Evolutionary conservation across 768 basidiomycete species (phyloP).

Genomic region (Suillus decipiens): DNA sequence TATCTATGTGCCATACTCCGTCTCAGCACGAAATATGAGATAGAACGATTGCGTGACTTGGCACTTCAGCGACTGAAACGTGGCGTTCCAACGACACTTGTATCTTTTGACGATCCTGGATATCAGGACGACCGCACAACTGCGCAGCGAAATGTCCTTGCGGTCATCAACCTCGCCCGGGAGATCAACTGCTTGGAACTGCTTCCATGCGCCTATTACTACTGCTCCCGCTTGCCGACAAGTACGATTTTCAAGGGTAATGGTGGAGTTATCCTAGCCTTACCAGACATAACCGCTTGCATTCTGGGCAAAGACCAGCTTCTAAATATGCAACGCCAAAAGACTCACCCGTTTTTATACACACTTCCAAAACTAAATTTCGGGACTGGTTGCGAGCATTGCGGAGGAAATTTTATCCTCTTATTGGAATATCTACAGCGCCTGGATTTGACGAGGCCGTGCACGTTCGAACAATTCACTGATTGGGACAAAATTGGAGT

Average conservation of each 20-base stretch:
- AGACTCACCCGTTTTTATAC: not conserved
- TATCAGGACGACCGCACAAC: not conserved
- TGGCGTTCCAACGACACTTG: not conserved
- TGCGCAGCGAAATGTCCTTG: not conserved
- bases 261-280: not conserved
- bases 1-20: not conserved
- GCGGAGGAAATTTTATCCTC: too few relatives aligned
- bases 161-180: constrained; percentile 9
- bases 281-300: not conserved
- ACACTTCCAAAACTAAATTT: not conserved
- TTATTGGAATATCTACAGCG: not conserved
- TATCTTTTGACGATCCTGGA: not conserved
- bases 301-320: not conserved
- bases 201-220: constrained; percentile 11
- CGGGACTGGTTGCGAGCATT: not conserved
- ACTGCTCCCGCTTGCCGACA: constrained; percentile 5
- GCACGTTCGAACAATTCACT: not conserved
- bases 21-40: not conserved
- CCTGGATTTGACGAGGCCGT: not conserved
- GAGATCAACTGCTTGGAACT: constrained; percentile 6
- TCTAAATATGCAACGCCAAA: not conserved
- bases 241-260: not conserved
- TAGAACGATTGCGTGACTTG: not conserved
- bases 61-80: not conserved
- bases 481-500: not conserved